Evolutionary conservation across 2,329 filamentous ascomycete genomes (phyloP), one percentile per base, ranked within the genome.

Genomic region (Nigrospora oryzae): DNA sequence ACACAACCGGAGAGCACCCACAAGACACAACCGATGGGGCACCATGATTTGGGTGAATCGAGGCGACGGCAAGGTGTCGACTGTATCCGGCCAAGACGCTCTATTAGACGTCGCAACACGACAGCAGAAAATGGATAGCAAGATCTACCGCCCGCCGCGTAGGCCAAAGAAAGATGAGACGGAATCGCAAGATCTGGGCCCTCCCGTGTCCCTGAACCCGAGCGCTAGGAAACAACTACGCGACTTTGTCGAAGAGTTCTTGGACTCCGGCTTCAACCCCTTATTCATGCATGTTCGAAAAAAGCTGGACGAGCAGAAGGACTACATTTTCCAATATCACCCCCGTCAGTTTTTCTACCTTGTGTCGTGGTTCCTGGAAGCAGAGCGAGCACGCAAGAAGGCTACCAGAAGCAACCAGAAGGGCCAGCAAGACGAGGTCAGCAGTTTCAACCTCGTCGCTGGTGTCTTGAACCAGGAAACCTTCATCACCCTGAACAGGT

Each of bases 31-130:
- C 54, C 80, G 93, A 32, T 98, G 97, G 57, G 93, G 93, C 3
- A 95, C 90, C 11, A 97, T 97, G 87, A 82, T 96, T 32, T 97
- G 91, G 90, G 81, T 98, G 34, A 89, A 95, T 67, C 75, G 90
- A 45, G 86, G 89, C 40, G 85, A 90, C 53, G 82, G 85, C 42
- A 90, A 90, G 57, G 79, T 93, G 55, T 85, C 87, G 0, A 89
- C 90, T 0, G 77, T 98, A 2, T 90, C 89, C 0, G 93, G 93
- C 1, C 91, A 97, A 60, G 84, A 89, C 54, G 86, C 86, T 5
- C 76, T 98, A 38, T 77, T 81, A 3, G 82, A 89, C 55, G 77
- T 81, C 7, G 75, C 85, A 10, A 77, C 78, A 35, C 84, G 86
- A 7, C 77, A 95, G 52, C 75, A 86, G 42, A 94, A 95, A 62